Base-by-base conservation (phyloP, 345 rosid species). In the Aquilaria sinensis region DNA sequence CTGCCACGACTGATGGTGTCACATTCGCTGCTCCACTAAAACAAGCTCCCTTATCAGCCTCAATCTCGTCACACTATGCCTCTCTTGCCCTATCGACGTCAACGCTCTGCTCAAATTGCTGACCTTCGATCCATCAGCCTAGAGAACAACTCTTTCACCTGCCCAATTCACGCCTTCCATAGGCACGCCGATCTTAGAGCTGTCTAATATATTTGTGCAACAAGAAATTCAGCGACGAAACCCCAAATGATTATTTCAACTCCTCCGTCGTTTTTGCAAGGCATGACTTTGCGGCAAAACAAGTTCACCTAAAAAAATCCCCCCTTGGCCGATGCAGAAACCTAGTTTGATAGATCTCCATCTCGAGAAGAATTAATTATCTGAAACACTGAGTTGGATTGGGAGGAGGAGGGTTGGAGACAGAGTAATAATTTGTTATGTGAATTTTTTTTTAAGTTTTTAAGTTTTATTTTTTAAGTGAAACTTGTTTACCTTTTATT, bases 61-160 rank as follows among this genome's bases (percentile, higher is more conserved):
- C 71, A 80, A 79, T 53, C 82, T 93, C 51, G 65, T 81, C 11
- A 70, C 54, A 10, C 65, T 79, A 31, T 80, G 86, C 12, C 78
- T 93, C 55, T 61, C 87, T 0, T 97, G 98, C 33, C 53, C 58
- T 5, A 65, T 86, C 55, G 76, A 78, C 31, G 75, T 81, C 1
- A 78, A 80, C 32, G 80, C 87, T 32, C 68, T 90, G 61, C n/a
- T 51, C 53, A 65, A 15, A 66, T 93, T 47, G 29, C 45, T 1
- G 74, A 77, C 51, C 84, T 89, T 61, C 73, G 78, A 61, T 80
- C 84, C 53, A 9, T 93, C 15, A 76, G 85, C 74, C 79, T 90
- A 2, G 79, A 58, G 13, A 75, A 80, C 67, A 93, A 90, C 65
- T 66, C 70, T 12, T 88, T 93, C 74, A 46, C 86, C 0, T 96